These are phyloP conservation scores for Colletotrichum euphorbiae DNA, from an alignment of 2,329 filamentous ascomycete genomes.

Conservation along the genomic window DNA sequence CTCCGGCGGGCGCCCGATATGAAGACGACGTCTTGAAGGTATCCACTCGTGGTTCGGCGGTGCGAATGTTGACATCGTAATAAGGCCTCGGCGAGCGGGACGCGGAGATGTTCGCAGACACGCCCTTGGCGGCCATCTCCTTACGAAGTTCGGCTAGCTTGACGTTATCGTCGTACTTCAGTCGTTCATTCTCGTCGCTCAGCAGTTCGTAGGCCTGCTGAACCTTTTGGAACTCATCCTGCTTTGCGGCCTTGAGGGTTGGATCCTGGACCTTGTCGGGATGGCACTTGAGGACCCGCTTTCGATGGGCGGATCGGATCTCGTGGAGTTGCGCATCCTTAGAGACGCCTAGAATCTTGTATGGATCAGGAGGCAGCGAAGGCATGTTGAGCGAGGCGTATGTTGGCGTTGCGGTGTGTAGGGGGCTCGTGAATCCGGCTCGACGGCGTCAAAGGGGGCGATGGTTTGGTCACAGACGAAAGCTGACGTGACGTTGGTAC, in stretches of 20 bases:
- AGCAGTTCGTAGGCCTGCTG: constrained; percentile 94
- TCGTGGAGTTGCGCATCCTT: constrained; percentile 76
- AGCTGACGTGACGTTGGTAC: constrained; percentile 15
- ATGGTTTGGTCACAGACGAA: constrained; percentile 14
- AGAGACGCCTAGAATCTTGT: constrained; percentile 78
- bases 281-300: constrained; percentile 88
- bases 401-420: constrained; percentile 6
- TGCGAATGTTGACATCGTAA: constrained; percentile 56
- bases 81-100: constrained; percentile 56
- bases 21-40: constrained; percentile 52
- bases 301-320: constrained; percentile 85
- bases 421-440: constrained; percentile 39
- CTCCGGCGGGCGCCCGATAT: constrained; percentile 45
- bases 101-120: constrained; percentile 55
- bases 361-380: constrained; percentile 77
- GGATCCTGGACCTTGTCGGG: constrained; percentile 91
- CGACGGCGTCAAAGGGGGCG: constrained; percentile 16
- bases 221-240: constrained; percentile 90
- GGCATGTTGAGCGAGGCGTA: constrained; percentile 53
- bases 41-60: constrained; percentile 60
- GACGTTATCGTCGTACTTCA: constrained; percentile 82
- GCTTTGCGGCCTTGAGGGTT: constrained; percentile 79
- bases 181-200: constrained; percentile 78
- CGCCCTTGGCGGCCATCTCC: constrained; percentile 55
- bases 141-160: constrained; percentile 74